Evolutionary conservation across 176 grass and related monocot genomes (phyloP), one percentile per base, ranked within the genome.

Genomic region (Lolium perenne): DNA sequence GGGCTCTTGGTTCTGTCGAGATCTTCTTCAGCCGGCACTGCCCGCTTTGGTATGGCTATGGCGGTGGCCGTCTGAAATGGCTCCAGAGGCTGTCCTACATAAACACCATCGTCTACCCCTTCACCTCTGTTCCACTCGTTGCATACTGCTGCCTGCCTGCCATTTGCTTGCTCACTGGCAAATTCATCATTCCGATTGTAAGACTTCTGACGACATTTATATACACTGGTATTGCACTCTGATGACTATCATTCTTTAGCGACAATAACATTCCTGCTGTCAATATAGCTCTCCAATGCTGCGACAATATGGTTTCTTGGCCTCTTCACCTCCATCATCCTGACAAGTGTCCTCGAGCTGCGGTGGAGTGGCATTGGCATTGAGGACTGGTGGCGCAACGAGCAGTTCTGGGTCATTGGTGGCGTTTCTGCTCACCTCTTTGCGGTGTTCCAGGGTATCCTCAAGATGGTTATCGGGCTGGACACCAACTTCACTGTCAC

Each of bases 401-500:
- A 98, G 81, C 96, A 98, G 79, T 98, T 98, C 86, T 98, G 96
- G 93, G 93, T 95, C 74, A 98, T 98, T 2, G 96, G 96, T 7
- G 93, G 96, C 20, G 88, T 98, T 11, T 98, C 96, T 2, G 96
- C 96, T 0, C 96, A 98, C 41, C 93, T 98, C 63, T 98, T 98
- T 46, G 96, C 96, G 2, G 96, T 98, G 80, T 98, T 98, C 86
- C 96, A 98, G 82, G 93, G 96, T 38, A 91, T 98, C 84, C 88
- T 98, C 45, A 98, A 98, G 87, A 94, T 98, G 91, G 13, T 94
- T 0, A 92, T 94, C 12, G 93, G 96, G 49, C 90, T 98, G 45
- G 96, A 98, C 84, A 98, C 96, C 84, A 98, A 98, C 86, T 98
- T 95, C 83, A 98, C 93, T 1, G 96, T 98, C 35, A 98, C 96